These are phyloP conservation scores for Gracilariopsis chorda DNA, from an alignment of 23 red algal genomes.

Conservation along the genomic window DNA sequence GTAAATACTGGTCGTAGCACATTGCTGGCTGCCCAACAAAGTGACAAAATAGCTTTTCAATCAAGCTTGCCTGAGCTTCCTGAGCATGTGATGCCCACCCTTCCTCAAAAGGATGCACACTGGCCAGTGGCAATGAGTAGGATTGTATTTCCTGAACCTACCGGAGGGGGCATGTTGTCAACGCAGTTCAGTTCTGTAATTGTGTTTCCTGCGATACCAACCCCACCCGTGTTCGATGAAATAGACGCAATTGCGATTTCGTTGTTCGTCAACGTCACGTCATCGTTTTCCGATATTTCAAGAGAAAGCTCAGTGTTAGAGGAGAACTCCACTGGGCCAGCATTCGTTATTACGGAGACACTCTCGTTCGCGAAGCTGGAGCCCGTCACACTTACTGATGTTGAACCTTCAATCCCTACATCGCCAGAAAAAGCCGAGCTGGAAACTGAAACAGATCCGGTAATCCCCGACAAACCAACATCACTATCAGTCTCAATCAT, in stretches of 20 bases:
- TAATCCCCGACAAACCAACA: neutral
- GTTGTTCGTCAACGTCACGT: neutral
- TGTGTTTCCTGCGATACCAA: neutral
- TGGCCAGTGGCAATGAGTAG: neutral
- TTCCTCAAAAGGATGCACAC: slow-evolving; percentile 7
- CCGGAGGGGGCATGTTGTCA: neutral
- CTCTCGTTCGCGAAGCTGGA: neutral
- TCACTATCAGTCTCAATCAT: slow-evolving; percentile 9
- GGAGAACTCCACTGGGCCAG: neutral
- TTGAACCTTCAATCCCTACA: neutral
- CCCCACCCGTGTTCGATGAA: neutral
- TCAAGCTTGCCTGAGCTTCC: no score
- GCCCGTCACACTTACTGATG: neutral
- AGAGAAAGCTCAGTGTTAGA: neutral
- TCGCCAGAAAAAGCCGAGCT: neutral
- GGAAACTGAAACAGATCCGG: neutral
- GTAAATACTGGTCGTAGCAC: no score
- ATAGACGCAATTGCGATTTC: neutral
- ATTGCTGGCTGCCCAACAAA: no score
- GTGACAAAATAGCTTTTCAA: no score
- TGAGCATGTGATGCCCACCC: no score
- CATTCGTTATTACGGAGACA: neutral
- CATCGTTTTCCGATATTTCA: neutral
- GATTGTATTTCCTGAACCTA: neutral
- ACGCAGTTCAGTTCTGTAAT: neutral